Conservation (phyloP, 352 stramenopile species). For the Phytophthora multivora region DNA sequence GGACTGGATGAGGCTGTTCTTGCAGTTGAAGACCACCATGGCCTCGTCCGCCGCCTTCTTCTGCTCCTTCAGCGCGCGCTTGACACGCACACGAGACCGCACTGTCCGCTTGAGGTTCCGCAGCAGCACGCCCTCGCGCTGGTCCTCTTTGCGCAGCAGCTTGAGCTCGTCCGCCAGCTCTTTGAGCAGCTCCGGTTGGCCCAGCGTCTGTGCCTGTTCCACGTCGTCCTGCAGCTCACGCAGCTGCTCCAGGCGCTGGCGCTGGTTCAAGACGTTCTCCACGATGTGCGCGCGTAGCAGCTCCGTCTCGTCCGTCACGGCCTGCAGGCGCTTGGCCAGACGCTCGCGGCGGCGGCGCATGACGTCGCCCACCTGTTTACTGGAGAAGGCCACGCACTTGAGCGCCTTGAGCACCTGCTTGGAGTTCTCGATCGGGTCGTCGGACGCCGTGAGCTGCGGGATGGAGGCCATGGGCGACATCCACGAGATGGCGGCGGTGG, state of each 20-base stretch:
- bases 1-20: conserved; percentile 67
- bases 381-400: conserved; percentile 66
- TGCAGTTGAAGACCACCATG: conserved; percentile 51
- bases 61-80: conserved; percentile 40
- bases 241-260: conserved; percentile 49
- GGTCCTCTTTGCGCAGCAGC: conserved; percentile 52
- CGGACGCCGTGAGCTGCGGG: conserved; percentile 26
- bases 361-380: conserved; percentile 65
- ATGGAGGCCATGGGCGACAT: conserved; percentile 35
- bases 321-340: conserved; percentile 44
- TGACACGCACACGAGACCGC: conserved; percentile 36
- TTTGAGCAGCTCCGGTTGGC: conserved; percentile 51
- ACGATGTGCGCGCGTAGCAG: conserved; percentile 52
- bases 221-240: conserved; percentile 59
- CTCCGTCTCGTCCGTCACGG: conserved; percentile 56
- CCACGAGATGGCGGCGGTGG: conserved; percentile 39
- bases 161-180: conserved; percentile 55
- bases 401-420: conserved; percentile 72
- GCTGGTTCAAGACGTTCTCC: conserved; percentile 58
- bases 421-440: conserved; percentile 46
- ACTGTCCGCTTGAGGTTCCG: conserved; percentile 53
- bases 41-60: conserved; percentile 46
- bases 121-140: conserved; percentile 48
- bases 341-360: conserved; percentile 58
- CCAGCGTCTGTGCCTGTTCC: conserved; percentile 56